Conservation (phyloP, 2,329 filamentous ascomycete genomes). For the Talaromyces albobiverticillius region DNA sequence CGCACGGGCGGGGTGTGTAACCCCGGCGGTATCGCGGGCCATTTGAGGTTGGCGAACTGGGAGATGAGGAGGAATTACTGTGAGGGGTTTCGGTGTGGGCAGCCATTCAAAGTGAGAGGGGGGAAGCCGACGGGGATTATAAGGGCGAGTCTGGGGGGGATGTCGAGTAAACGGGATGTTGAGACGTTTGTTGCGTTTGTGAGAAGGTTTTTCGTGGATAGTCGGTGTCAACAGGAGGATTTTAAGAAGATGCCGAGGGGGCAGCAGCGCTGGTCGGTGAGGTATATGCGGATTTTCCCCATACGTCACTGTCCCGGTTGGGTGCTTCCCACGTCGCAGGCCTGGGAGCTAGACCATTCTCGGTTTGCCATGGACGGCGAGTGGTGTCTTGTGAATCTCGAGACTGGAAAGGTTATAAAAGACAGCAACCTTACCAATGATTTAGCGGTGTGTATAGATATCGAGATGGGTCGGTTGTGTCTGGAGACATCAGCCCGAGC, state of each 20-base stretch:
- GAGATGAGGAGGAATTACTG: constrained; percentile 85
- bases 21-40: constrained; percentile 76
- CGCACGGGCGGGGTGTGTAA: constrained; percentile 90
- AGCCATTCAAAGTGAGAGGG: constrained; percentile 73
- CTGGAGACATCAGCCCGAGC: constrained; percentile 32
- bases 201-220: constrained; percentile 62
- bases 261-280: constrained; percentile 42
- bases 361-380: constrained; percentile 92
- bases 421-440: constrained; percentile 66
- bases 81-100: constrained; percentile 78
- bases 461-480: constrained; percentile 22
- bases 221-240: constrained; percentile 1
- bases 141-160: constrained; percentile 80
- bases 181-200: constrained; percentile 69
- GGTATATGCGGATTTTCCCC: constrained; percentile 72
- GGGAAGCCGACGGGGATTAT: constrained; percentile 87
- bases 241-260: neutral
- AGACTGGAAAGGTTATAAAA: neutral
- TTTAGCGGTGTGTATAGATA: constrained; percentile 44
- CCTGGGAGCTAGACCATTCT: constrained; percentile 77
- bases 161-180: constrained; percentile 78
- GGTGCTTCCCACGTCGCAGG: constrained; percentile 57
- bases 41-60: constrained; percentile 69
- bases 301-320: constrained; percentile 94
- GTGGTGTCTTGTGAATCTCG: constrained; percentile 72